phyloP scores from a whole-genome alignment of 2,329 filamentous ascomycete genomes.

The Talaromyces sp. region DNA sequence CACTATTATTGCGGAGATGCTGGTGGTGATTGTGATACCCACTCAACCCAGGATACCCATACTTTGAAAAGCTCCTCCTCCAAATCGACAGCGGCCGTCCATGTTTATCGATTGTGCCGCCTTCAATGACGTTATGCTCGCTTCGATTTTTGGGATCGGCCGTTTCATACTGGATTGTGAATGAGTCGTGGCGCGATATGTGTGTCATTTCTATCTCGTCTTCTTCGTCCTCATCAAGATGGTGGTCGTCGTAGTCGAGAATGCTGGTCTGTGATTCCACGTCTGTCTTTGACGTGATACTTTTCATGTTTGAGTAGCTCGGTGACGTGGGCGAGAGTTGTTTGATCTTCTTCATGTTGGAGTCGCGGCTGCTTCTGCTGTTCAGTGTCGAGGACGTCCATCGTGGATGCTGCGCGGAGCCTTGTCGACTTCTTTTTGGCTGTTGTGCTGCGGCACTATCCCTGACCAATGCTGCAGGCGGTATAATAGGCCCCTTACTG shows the following conservation, averaged over 20 bases:
- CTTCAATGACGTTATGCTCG: conserved; percentile 1
- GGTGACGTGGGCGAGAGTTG: neutral
- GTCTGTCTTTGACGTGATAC: neutral
- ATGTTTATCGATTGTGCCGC: neutral
- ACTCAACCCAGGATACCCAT: conserved; percentile 4
- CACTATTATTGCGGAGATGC: neutral
- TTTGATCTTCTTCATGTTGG: neutral
- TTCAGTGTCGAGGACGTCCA: neutral
- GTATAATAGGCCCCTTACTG: neutral
- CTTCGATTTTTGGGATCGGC: neutral
- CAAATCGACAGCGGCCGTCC: conserved; percentile 11
- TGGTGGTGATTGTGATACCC: neutral
- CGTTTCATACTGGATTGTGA: conserved; percentile 14
- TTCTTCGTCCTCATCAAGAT: neutral
- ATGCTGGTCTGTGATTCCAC: conserved; percentile 17
- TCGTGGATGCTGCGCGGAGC: neutral
- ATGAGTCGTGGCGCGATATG: conserved; percentile 13
- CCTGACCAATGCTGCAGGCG: neutral
- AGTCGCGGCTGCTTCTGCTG: neutral
- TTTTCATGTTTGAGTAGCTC: neutral
- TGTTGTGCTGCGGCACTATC: neutral
- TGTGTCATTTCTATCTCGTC: conserved; percentile 12
- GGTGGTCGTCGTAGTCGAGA: neutral
- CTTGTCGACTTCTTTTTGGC: neutral
- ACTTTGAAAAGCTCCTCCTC: conserved; percentile 13